Evolutionary conservation across 768 basidiomycete species (phyloP), one percentile per base, ranked within the genome.

Genomic region (Tricholoma furcatifolium): DNA sequence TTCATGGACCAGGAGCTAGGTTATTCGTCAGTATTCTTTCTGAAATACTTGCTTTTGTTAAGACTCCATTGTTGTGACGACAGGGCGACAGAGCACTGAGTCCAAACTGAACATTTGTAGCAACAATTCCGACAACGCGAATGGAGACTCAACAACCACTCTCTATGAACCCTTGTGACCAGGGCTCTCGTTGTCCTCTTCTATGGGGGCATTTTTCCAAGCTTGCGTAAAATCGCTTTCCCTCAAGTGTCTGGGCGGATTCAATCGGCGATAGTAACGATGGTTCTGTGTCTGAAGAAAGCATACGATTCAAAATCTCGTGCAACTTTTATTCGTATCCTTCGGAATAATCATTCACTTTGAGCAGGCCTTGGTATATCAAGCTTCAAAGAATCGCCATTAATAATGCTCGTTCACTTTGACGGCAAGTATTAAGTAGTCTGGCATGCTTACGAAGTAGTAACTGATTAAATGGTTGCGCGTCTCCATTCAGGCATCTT

Each of bases 401-500:
- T n/a, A n/a, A 44, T 45, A 36, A 44, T 47, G 30, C 39, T 50
- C 27, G 43, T 50, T 30, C 53, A 55, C 8, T 48, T 55, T 20
- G 54, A 55, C 12, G 54, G 49, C 47, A 46, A 17, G 36, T 24
- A 30, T 17, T 15, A 31, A n/a, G n/a, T n/a, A n/a, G n/a, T n/a
- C n/a, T n/a, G n/a, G n/a, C n/a, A n/a, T n/a, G n/a, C n/a, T n/a
- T n/a, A n/a, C n/a, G n/a, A n/a, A n/a, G n/a, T n/a, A n/a, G n/a
- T n/a, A n/a, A n/a, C n/a, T n/a, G n/a, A n/a, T n/a, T n/a, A n/a
- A n/a, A n/a, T n/a, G n/a, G n/a, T n/a, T n/a, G n/a, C n/a, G n/a
- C n/a, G n/a, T n/a, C n/a, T n/a, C n/a, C 14, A 27, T 17, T 6
- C 17, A 53, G 51, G 51, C 4, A 47, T 53, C 21, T 39, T 47